Evolutionary conservation across 78 protist genomes (phyloP).

Genomic region (Thecamonas trahens): DNA sequence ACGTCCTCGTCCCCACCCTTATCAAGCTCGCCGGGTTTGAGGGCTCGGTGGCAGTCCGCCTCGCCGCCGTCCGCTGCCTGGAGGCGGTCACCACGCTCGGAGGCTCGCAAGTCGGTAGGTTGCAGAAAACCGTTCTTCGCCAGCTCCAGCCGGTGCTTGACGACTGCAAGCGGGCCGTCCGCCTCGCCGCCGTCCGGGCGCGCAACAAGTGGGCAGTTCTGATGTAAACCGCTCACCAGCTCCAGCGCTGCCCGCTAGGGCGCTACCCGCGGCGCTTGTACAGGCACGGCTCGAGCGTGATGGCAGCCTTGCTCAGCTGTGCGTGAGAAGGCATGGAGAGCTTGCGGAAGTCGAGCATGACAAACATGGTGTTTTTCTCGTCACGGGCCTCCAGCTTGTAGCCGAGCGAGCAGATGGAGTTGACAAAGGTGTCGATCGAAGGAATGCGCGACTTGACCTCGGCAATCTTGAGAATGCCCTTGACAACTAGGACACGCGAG

Average conservation of each 20-base stretch:
- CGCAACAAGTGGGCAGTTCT: background rate
- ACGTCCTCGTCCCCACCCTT: too few species aligned
- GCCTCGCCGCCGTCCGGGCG: background rate
- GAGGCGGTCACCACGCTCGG: background rate
- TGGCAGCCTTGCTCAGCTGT: conserved; percentile 1
- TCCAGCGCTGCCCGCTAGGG: too few species aligned
- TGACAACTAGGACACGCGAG: conserved; percentile 24
- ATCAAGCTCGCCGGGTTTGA: too few species aligned
- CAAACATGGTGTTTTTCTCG: background rate
- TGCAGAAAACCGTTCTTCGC: background rate
- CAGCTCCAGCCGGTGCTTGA: background rate
- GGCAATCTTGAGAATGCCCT: conserved; percentile 55
- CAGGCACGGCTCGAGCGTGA: conserved; percentile 26
- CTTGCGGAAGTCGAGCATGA: conserved; percentile 15
- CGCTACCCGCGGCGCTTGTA: conserved; percentile 33
- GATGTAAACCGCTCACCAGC: too few species aligned
- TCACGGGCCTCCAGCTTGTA: conserved; percentile 23
- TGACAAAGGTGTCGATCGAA: conserved; percentile 19
- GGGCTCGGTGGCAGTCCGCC: background rate
- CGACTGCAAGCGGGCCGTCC: background rate
- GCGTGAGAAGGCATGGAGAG: background rate
- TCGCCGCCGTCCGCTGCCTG: background rate
- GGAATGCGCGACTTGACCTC: conserved; percentile 53
- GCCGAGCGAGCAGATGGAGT: conserved; percentile 18
- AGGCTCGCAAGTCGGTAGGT: background rate